Base-by-base conservation (phyloP, 345 rosid genomes). In the Cardamine occulta region DNA sequence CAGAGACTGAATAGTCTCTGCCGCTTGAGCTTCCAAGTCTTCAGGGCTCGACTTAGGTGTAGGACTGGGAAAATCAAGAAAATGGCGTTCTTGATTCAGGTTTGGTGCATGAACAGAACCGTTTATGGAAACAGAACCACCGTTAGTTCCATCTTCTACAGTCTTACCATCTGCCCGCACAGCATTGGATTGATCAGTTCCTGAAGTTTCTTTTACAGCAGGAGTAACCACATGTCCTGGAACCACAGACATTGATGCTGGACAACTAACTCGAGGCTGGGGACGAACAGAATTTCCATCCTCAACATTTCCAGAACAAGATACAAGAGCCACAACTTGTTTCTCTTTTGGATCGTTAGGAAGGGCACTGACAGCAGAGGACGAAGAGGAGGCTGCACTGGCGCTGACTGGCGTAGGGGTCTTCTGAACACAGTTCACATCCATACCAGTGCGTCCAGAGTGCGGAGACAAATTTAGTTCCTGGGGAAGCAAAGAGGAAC, bases 1-100 rank as follows among this genome's bases (percentile, higher is more conserved):
- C 53, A 72, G 23, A 42, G 88, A 80, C 65, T 80, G 88, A 74
- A 82, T 88, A 61, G 72, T 79, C 78, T 81, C 83, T 9, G 75
- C 82, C 34, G 81, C 83, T 73, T 77, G 83, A 48, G 59, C 76
- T 74, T 85, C 83, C 73, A 76, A 74, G 70, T 87, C 86, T 70
- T 73, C 82, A 54, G 74, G 78, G 74, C 72, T 76, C 39, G 82
- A 79, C 86, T 82, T 85, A 42, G 88, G 78, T 59, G 79, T 78
- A 23, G 88, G 79, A 66, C 84, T 80, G 60, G 82, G 84, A 66
- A 88, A 66, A 77, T 83, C 87, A 45, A 77, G 80, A 81, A 86
- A 80, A 79, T 74, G 80, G 61, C 80, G 80, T 58, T 81, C 86
- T 74, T 79, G 79, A 72, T 80, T 79, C 67, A 80, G 83, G 55